Evolutionary conservation across 2,329 filamentous ascomycete genomes (phyloP), one percentile per base, ranked within the genome.

Genomic region (Ophiosphaerella herpotricha): DNA sequence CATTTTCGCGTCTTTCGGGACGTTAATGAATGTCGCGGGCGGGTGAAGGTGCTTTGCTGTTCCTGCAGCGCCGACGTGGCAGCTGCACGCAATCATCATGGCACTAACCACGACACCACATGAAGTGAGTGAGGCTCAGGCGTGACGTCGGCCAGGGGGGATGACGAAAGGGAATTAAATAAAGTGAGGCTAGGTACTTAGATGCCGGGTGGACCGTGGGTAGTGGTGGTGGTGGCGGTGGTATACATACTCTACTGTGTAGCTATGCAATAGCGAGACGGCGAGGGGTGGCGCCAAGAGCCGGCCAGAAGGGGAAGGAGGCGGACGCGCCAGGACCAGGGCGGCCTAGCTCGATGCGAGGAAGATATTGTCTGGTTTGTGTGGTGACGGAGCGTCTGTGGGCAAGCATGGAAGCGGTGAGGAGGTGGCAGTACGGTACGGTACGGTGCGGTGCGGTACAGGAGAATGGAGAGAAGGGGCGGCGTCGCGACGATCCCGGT

Each of bases 61-160:
- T 71, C 68, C 68, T 71, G 70, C 68, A 69, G 69, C 60, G 59
- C 58, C 69, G 70, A 71, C 68, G 70, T 72, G 68, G 67, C 67
- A 63, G 59, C 57, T 50, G 52, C 51, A 56, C 46, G 40, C 26
- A 54, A 55, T 62, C 35, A 26, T 49, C 16, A 58, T n/a, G 36
- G 40, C 55, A 57, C 59, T 41, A 53, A 46, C 43, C 48, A 46
- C 43, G 34, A 32, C 36, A 55, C 26, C 35, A 41, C 34, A 46
- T 49, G 37, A 45, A 14, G 32, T 42, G 39, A 43, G 16, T 48
- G 53, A 48, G 53, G 52, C 60, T 54, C 51, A 50, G 52, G 26
- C 43, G 50, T 51, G 54, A 56, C 50, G 55, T 59, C 39, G 39
- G 6, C 26, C n/a, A 24, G 42, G 49, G 45, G 46, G 41, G 47